Evolutionary conservation across 345 rosid genomes (phyloP).

Genomic region (Noccaea bulbosa): DNA sequence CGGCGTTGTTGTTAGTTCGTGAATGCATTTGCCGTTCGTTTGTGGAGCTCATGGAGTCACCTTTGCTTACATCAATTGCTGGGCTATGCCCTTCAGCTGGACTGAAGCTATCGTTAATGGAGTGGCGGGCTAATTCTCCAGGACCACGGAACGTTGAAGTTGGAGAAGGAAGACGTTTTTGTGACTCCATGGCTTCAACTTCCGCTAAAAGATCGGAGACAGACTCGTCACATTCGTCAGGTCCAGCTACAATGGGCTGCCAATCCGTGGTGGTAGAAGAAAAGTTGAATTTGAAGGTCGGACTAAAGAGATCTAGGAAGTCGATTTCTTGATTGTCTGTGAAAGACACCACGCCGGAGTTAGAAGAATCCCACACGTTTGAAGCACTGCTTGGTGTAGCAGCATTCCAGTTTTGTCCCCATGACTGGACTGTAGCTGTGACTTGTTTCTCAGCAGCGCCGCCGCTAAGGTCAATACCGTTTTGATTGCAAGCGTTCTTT

Average conservation of each 20-base stretch:
- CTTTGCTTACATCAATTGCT: conserved; percentile 59
- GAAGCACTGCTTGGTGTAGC: conserved; percentile 45
- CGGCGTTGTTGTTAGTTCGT: conserved; percentile 41
- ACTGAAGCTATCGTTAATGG: conserved; percentile 66
- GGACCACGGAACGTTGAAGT: conserved; percentile 53
- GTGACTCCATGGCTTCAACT: conserved; percentile 97
- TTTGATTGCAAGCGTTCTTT: conserved; percentile 33
- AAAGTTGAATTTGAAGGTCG: conserved; percentile 41
- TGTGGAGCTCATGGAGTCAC: conserved; percentile 76
- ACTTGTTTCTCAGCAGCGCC: conserved; percentile 36
- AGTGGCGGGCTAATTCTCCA: conserved; percentile 28
- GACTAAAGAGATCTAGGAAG: conserved; percentile 52
- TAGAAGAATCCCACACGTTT: conserved; percentile 49
- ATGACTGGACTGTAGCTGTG: conserved; percentile 54
- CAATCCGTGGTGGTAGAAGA: conserved; percentile 56
- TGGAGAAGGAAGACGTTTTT: conserved; percentile 68
- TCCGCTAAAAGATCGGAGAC: conserved; percentile 97
- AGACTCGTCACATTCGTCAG: conserved; percentile 80
- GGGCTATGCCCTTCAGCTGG: conserved; percentile 71
- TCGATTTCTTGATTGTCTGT: conserved; percentile 55
- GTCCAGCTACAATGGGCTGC: conserved; percentile 67
- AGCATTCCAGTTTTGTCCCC: conserved; percentile 52
- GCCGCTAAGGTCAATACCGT: not conserved
- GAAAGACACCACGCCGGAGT: conserved; percentile 48
- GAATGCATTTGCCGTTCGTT: conserved; percentile 60